phyloP scores from a whole-genome alignment of 2,329 filamentous ascomycete genomes.

The Calycina herbarum region DNA sequence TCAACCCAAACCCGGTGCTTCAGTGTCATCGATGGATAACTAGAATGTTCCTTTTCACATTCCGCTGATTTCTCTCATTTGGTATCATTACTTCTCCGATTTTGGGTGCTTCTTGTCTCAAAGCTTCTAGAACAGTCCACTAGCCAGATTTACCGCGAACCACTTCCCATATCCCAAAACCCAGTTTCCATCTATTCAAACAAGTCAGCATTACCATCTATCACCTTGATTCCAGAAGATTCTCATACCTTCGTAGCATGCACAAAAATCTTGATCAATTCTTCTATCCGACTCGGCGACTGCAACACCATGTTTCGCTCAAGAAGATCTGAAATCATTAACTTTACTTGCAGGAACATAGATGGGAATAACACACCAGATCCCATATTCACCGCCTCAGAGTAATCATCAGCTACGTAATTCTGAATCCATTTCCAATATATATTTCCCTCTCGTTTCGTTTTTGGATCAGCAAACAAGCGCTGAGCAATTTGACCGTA shows the following conservation, averaged over 20 bases:
- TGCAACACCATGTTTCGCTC: conserved; percentile 74
- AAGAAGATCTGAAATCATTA: conserved; percentile 57
- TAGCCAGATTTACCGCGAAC: background rate
- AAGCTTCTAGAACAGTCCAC: background rate
- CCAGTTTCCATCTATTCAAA: conserved; percentile 65
- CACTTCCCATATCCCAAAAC: conserved; percentile 70
- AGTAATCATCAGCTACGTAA: conserved; percentile 80
- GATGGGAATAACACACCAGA: conserved; percentile 52
- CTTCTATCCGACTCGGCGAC: conserved; percentile 74
- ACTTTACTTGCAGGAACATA: background rate
- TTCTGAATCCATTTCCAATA: conserved; percentile 94
- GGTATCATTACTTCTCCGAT: too few relatives aligned
- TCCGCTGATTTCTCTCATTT: too few relatives aligned
- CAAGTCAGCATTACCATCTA: conserved; percentile 11
- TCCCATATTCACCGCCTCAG: conserved; percentile 68
- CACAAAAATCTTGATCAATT: conserved; percentile 80
- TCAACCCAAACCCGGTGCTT: too few relatives aligned
- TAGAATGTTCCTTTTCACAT: too few relatives aligned
- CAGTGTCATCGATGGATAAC: too few relatives aligned
- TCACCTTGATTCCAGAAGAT: background rate
- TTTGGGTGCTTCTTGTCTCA: background rate
- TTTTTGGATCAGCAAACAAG: conserved; percentile 63
- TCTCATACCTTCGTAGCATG: conserved; percentile 75
- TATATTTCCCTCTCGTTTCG: conserved; percentile 62
- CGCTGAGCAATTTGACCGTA: conserved; percentile 78